These are phyloP conservation scores for Aethionema arabicum DNA, from an alignment of 345 rosid species.

Conservation along the genomic window DNA sequence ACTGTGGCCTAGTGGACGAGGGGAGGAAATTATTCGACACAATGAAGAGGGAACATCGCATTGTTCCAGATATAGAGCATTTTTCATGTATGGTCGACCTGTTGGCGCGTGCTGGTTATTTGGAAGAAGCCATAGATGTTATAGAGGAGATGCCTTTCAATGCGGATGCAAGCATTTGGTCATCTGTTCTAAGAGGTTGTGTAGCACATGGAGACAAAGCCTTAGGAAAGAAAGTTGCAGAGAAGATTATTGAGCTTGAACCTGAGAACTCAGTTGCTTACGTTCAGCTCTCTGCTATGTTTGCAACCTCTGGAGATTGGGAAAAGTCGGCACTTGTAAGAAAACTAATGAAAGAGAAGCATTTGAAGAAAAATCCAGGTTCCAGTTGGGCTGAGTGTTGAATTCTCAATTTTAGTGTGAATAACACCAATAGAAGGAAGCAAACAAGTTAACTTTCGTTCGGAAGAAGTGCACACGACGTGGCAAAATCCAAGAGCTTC, in stretches of 20 bases:
- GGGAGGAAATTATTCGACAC: constrained; percentile 58
- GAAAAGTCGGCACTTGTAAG: constrained; percentile 49
- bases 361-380: constrained; percentile 29
- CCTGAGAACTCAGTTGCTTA: constrained; percentile 78
- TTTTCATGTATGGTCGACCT: constrained; percentile 84
- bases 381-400: constrained; percentile 34
- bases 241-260: constrained; percentile 66
- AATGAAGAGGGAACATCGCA: constrained; percentile 56
- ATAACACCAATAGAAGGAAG: constrained; percentile 3
- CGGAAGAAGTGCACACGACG: constrained; percentile 4
- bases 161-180: constrained; percentile 74
- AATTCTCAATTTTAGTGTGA: constrained; percentile 9
- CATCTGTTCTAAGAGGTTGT: constrained; percentile 74
- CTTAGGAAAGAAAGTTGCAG: constrained; percentile 71
- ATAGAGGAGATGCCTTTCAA: constrained; percentile 56
- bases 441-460: constrained; percentile 1
- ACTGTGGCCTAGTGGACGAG: constrained; percentile 78
- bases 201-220: constrained; percentile 59
- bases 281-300: constrained; percentile 61
- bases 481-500: not conserved
- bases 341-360: constrained; percentile 19
- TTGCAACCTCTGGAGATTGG: constrained; percentile 81
- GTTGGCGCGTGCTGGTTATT: constrained; percentile 69
- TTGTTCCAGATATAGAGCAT: constrained; percentile 70
- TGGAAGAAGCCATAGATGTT: constrained; percentile 61